Percentiles rank a stretch among this genome's conserved stretches.
Conservation (phyloP, 805 yeast species). For the Saturnispora gosingensis region DNA sequence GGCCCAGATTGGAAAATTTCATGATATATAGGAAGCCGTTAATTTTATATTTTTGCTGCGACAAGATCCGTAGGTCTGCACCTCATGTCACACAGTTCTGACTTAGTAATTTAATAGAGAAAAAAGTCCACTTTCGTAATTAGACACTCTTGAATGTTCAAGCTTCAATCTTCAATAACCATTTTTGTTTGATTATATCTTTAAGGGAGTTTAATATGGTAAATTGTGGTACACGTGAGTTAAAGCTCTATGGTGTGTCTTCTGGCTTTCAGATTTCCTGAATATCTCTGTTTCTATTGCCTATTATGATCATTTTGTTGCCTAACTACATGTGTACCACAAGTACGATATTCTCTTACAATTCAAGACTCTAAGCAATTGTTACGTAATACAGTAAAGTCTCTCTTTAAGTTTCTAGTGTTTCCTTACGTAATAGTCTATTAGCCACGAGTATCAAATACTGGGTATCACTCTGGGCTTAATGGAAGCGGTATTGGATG, state of each 20-base stretch:
- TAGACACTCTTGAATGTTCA: too few species aligned
- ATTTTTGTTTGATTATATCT: too few species aligned
- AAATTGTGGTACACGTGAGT: too few species aligned
- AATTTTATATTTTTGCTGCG: neutral
- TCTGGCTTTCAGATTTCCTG: too few species aligned
- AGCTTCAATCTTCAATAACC: too few species aligned
- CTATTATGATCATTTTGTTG: neutral
- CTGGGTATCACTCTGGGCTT: neutral
- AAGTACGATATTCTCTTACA: neutral
- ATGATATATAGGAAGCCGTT: neutral
- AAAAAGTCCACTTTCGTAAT: too few species aligned
- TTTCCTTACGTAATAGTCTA: neutral
- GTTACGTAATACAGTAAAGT: neutral
- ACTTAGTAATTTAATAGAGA: too few species aligned
- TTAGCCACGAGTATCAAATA: neutral
- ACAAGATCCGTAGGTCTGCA: neutral
- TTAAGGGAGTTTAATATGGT: too few species aligned
- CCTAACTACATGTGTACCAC: neutral
- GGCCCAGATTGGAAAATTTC: neutral
- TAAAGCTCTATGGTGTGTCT: too few species aligned
- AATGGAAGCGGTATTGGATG: neutral
- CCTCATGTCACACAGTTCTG: neutral
- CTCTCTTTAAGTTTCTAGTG: neutral
- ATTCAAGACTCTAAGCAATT: neutral
- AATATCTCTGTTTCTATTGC: too few species aligned